Conservation (phyloP, 352 stramenopile genomes). For the Thalassiosira mediterranea region DNA sequence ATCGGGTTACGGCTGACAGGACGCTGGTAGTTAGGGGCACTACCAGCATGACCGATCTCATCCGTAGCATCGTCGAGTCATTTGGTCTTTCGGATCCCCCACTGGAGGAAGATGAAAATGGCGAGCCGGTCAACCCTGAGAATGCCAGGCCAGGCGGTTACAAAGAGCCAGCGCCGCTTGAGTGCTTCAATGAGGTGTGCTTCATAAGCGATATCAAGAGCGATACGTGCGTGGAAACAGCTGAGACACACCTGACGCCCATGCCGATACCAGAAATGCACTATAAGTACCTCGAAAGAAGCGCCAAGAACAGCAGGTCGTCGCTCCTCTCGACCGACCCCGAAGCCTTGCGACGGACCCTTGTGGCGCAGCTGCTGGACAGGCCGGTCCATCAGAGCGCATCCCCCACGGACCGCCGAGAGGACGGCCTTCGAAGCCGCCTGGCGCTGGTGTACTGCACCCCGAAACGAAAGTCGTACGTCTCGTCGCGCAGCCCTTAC, state of each 20-base stretch:
- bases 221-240: slow-evolving; percentile 12
- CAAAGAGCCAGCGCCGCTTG: no score
- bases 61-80: slow-evolving; percentile 21
- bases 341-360: slow-evolving; percentile 26
- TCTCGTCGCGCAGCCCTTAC: slow-evolving; percentile 35
- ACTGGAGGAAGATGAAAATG: no score
- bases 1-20: slow-evolving; percentile 42
- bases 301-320: neutral
- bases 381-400: slow-evolving; percentile 28
- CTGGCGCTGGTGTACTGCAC: slow-evolving; percentile 50
- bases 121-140: no score
- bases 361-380: slow-evolving; percentile 43
- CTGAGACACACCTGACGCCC: slow-evolving; percentile 37
- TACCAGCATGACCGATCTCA: slow-evolving; percentile 41
- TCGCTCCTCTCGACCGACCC: slow-evolving; percentile 44
- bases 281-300: slow-evolving; percentile 47
- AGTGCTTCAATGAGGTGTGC: slow-evolving; percentile 41
- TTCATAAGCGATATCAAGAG: slow-evolving; percentile 49
- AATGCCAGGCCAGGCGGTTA: no score
- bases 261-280: slow-evolving; percentile 52
- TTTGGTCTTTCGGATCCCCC: slow-evolving; percentile 32
- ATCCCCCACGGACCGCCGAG: neutral
- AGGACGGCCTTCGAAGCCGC: slow-evolving; percentile 14
- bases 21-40: slow-evolving; percentile 47
- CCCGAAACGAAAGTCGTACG: slow-evolving; percentile 40